A percentile compares a stretch with the other conserved stretches of the same genome.
phyloP scores from a whole-genome alignment of 345 rosid species.

The Salix exigua region DNA sequence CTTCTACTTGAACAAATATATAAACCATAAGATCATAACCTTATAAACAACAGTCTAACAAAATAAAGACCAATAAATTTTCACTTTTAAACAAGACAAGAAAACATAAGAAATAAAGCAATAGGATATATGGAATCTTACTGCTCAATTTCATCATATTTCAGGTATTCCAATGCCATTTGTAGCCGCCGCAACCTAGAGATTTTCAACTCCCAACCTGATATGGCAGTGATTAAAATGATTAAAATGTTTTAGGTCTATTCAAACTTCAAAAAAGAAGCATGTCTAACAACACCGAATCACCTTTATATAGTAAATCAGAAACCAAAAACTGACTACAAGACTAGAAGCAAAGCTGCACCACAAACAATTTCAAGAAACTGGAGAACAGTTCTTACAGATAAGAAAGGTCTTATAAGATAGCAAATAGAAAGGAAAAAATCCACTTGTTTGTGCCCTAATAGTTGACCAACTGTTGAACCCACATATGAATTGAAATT shows the following conservation, averaged over 20 bases:
- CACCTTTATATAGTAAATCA: constrained; percentile 1
- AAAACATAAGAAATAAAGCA: neutral
- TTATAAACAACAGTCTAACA: neutral
- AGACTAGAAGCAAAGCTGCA: neutral
- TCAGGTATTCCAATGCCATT: constrained; percentile 74
- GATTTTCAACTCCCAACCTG: constrained; percentile 85
- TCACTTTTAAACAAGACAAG: neutral
- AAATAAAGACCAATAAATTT: neutral
- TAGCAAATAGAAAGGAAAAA: neutral
- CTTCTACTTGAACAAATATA: neutral
- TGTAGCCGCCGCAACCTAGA: constrained; percentile 80
- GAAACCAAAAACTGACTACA: neutral
- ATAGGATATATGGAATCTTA: constrained; percentile 34
- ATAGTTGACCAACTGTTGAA: neutral
- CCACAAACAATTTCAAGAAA: neutral
- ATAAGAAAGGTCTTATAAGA: neutral
- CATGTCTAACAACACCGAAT: neutral
- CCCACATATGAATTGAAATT: too few species aligned
- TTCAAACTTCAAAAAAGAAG: constrained; percentile 1
- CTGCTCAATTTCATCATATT: constrained; percentile 81
- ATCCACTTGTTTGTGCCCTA: neutral
- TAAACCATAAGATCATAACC: neutral
- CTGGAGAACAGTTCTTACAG: neutral
- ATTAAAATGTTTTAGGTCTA: constrained; percentile 14
- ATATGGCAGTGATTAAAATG: constrained; percentile 28